These are phyloP conservation scores for Daldinia vernicosa DNA, from an alignment of 495 filamentous ascomycete genomes.

Conservation along the genomic window DNA sequence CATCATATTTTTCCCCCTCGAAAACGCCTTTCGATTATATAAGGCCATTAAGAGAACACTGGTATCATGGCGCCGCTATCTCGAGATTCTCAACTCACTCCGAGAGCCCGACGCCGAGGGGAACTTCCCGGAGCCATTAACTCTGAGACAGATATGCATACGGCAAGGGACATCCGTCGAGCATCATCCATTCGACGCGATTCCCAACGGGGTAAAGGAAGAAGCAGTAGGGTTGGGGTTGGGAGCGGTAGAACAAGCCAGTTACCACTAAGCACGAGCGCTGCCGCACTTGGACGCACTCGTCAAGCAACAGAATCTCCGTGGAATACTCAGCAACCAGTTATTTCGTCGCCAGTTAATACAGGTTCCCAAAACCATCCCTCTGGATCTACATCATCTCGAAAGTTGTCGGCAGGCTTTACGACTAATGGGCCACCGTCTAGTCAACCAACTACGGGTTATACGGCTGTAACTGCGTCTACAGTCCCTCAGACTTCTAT, in stretches of 20 bases:
- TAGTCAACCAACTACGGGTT: slow-evolving; percentile 20
- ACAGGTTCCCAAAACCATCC: neutral
- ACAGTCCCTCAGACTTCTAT: neutral
- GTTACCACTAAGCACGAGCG: slow-evolving; percentile 15
- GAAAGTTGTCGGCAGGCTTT: slow-evolving; percentile 33
- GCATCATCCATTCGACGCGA: neutral
- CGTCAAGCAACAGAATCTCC: neutral
- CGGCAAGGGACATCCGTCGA: neutral
- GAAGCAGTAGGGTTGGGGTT: neutral
- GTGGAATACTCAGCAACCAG: neutral
- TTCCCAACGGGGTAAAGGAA: neutral
- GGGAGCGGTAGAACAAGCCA: neutral
- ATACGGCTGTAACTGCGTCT: slow-evolving; percentile 12
- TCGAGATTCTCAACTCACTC: neutral
- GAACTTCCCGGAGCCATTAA: neutral
- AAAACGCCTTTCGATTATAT: neutral
- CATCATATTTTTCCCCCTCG: neutral
- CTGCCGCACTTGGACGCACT: neutral
- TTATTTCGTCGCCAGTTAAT: neutral
- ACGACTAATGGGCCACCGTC: slow-evolving; percentile 18
- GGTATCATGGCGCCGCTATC: slow-evolving; percentile 8
- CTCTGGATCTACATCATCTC: slow-evolving; percentile 24
- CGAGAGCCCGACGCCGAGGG: neutral
- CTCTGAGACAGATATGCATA: neutral
- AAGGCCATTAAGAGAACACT: neutral